These are phyloP conservation scores for Populus ilicifolia DNA, from an alignment of 345 rosid species.

Conservation along the genomic window DNA sequence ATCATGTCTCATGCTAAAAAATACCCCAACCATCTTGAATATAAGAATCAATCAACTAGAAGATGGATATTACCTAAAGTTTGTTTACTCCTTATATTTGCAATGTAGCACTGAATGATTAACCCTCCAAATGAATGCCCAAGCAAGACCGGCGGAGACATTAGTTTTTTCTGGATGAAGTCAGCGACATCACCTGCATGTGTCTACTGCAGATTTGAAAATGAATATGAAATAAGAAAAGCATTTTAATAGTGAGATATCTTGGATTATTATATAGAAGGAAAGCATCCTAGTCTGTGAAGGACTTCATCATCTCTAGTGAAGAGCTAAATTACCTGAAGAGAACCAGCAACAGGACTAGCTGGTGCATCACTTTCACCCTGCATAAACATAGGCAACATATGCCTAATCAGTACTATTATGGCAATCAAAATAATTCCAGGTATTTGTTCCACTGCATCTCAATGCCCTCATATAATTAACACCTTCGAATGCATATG, in stretches of 20 bases:
- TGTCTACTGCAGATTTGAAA: slow-evolving; percentile 58
- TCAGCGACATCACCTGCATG: slow-evolving; percentile 82
- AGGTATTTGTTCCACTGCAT: not conserved
- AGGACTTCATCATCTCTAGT: not conserved
- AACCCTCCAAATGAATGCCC: slow-evolving; percentile 96
- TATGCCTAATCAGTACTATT: slow-evolving; percentile 8
- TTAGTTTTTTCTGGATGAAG: slow-evolving; percentile 54
- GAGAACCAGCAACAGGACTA: slow-evolving; percentile 67
- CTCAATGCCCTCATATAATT: not conserved
- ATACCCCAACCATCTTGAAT: not conserved
- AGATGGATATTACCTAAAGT: slow-evolving; percentile 32
- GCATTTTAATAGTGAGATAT: not conserved
- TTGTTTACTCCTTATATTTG: slow-evolving; percentile 40
- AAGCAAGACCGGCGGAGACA: slow-evolving; percentile 58
- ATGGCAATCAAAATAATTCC: not conserved
- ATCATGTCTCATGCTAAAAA: too few relatives aligned
- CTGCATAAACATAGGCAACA: slow-evolving; percentile 33
- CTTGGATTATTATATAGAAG: slow-evolving; percentile 1
- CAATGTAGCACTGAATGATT: slow-evolving; percentile 70
- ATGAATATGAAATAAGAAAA: slow-evolving; percentile 15
- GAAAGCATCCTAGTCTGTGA: not conserved
- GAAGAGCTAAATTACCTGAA: slow-evolving; percentile 48
- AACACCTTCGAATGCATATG: not conserved
- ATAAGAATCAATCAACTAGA: not conserved
- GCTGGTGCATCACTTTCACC: slow-evolving; percentile 82